phyloP scores from a whole-genome alignment of 2,329 filamentous ascomycete species.

The Trichoderma atroviride region DNA sequence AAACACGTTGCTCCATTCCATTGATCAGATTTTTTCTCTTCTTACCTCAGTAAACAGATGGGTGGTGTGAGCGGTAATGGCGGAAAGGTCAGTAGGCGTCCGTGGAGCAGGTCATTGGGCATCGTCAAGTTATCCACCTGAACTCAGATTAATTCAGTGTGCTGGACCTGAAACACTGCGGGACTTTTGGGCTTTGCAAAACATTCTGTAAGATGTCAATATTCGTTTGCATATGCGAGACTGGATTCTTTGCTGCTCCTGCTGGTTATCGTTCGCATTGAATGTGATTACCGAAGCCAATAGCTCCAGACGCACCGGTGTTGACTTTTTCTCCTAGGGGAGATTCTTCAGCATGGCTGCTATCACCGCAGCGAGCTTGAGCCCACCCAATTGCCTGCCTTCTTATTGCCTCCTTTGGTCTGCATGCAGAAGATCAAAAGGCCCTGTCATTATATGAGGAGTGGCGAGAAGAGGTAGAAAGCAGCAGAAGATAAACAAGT shows the following conservation, averaged over 20 bases:
- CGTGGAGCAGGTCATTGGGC: background rate
- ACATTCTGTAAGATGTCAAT: background rate
- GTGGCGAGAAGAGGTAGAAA: background rate
- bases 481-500: background rate
- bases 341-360: background rate
- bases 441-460: background rate
- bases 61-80: background rate
- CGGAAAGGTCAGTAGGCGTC: background rate
- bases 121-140: background rate
- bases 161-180: background rate
- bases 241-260: background rate
- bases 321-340: background rate
- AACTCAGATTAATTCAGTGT: background rate
- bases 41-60: background rate
- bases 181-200: background rate
- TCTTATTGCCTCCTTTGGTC: background rate
- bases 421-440: background rate
- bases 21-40: background rate
- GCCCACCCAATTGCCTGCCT: background rate
- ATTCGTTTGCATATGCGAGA: background rate
- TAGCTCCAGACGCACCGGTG: background rate
- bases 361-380: background rate
- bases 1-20: background rate
- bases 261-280: background rate
- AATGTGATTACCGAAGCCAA: background rate